A percentile compares a stretch with the other conserved stretches of the same genome.
phyloP scores from a whole-genome alignment of 2,329 filamentous ascomycete genomes.

The Ceratocystiopsis minuta region DNA sequence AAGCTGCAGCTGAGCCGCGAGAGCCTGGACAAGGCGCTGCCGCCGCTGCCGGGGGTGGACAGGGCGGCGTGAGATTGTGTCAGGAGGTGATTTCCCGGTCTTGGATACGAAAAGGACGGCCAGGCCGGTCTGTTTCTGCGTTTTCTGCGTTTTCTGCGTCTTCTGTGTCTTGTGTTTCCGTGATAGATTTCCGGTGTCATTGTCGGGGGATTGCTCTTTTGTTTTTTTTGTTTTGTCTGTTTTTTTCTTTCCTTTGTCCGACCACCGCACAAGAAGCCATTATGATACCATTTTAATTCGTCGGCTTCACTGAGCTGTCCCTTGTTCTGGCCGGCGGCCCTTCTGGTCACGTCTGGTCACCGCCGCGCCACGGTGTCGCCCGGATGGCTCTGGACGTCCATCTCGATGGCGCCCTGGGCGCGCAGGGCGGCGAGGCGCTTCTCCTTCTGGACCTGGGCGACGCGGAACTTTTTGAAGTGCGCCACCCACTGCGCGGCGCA shows the following conservation, averaged over 20 bases:
- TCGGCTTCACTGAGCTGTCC: not conserved
- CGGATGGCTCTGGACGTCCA: constrained; percentile 18
- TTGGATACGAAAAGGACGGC: not conserved
- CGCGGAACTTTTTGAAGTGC: constrained; percentile 93
- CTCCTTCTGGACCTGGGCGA: constrained; percentile 79
- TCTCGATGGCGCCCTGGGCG: constrained; percentile 50
- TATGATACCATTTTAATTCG: constrained; percentile 11
- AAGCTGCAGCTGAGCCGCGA: constrained; percentile 30
- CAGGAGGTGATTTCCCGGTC: constrained; percentile 9
- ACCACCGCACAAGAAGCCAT: constrained; percentile 4
- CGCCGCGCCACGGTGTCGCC: constrained; percentile 6
- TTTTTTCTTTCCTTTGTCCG: constrained; percentile 9
- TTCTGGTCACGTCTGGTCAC: too few species aligned
- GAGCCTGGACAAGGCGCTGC: constrained; percentile 42
- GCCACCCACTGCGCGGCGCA: constrained; percentile 90
- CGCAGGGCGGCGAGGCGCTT: constrained; percentile 59
- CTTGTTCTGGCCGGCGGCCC: not conserved
- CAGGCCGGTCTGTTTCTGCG: too few species aligned
- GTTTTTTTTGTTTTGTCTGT: not conserved
- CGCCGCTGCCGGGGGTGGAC: constrained; percentile 28
- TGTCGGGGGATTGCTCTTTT: not conserved
- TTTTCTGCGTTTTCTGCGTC: constrained; percentile 8
- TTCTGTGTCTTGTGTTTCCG: constrained; percentile 4
- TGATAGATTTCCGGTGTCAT: too few species aligned
- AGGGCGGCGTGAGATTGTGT: constrained; percentile 1